Evolutionary conservation across 495 filamentous ascomycete genomes (phyloP), one percentile per base, ranked within the genome.

Genomic region (Penicillium robsamsonii): DNA sequence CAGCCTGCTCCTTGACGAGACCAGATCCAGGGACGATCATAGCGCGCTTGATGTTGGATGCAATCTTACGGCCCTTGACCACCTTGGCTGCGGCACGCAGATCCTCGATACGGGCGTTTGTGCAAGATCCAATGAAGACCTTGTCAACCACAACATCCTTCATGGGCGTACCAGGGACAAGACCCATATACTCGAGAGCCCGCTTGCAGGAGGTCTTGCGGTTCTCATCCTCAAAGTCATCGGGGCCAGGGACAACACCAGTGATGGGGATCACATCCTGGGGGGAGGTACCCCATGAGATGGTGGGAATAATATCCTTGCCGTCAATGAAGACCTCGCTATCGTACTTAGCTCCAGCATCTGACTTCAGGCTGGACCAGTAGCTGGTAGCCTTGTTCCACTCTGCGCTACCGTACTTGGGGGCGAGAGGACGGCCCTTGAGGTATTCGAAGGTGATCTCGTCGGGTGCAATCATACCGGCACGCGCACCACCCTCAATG

Each of bases 101-200:
- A 82, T 98, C 94, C 73, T 98, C 94, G 63, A 98, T 96, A 63
- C 94, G 84, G 17, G 92, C 87, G 71, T 98, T 98, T 22, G 94
- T 98, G 84, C 94, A 98, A 29, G 92, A 96, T 46, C 94, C 94
- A 64, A 98, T 96, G 70, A 98, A 98, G 53, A 97, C 84, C 78
- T 97, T 97, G 79, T 98, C 94, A 38, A 98, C 79, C 17, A 74
- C 71, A 59, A 98, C 86, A 5, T 97, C 91, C 70, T 96, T 85
- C 87, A 98, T 94, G 17, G 84, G 85, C 0, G 89, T 96, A 35
- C 90, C 90, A 37, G 93, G 69, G 6, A 76, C 83, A 25, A 98
- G 83, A 29, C 94, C 94, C 94, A 98, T 98, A 75, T 98, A 98
- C 70, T 96, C 87, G 10, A 98, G 81, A 69, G 92, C 87, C 51